Evolutionary conservation across 345 rosid species (phyloP).

Genomic region (Psidium friedrichsthalianum): DNA sequence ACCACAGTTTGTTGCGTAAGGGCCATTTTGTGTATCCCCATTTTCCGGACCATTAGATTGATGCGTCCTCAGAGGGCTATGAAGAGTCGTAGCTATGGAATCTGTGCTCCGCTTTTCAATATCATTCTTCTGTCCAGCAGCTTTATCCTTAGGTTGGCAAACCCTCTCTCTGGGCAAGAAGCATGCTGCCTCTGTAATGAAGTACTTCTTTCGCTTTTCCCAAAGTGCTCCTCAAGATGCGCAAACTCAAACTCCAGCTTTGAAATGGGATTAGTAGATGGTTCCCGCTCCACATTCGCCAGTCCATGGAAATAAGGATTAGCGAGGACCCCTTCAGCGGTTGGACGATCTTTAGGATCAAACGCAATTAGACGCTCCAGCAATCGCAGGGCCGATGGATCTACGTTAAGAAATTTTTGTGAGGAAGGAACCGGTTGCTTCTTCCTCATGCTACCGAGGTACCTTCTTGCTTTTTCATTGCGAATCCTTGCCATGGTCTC

Average conservation of each 20-base stretch:
- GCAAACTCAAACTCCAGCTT: slow-evolving; percentile 99
- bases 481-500: slow-evolving; percentile 57
- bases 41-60: slow-evolving; percentile 27
- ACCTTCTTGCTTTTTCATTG: slow-evolving; percentile 96
- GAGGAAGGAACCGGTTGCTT: slow-evolving; percentile 74
- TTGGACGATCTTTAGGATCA: slow-evolving; percentile 96
- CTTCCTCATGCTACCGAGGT: slow-evolving; percentile 84
- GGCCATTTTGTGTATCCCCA: slow-evolving; percentile 16
- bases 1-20: slow-evolving; percentile 28
- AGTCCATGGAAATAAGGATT: slow-evolving; percentile 86
- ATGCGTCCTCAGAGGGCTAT: slow-evolving; percentile 29
- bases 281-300: slow-evolving; percentile 85
- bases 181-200: slow-evolving; percentile 90
- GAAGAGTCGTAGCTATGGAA: slow-evolving; percentile 36
- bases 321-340: slow-evolving; percentile 84
- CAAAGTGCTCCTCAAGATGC: slow-evolving; percentile 79
- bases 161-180: slow-evolving; percentile 96
- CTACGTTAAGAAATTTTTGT: slow-evolving; percentile 72
- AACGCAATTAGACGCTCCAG: slow-evolving; percentile 79
- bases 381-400: slow-evolving; percentile 69
- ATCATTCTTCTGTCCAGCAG: slow-evolving; percentile 11
- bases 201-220: slow-evolving; percentile 69
- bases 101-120: slow-evolving; percentile 29
- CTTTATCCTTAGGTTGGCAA: slow-evolving; percentile 50
- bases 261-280: slow-evolving; percentile 80